A percentile compares a stretch with the other conserved stretches of the same genome.
Evolutionary conservation across 164 flowering plant genomes (phyloP).

Genomic region (Nymphaea colorata): DNA sequence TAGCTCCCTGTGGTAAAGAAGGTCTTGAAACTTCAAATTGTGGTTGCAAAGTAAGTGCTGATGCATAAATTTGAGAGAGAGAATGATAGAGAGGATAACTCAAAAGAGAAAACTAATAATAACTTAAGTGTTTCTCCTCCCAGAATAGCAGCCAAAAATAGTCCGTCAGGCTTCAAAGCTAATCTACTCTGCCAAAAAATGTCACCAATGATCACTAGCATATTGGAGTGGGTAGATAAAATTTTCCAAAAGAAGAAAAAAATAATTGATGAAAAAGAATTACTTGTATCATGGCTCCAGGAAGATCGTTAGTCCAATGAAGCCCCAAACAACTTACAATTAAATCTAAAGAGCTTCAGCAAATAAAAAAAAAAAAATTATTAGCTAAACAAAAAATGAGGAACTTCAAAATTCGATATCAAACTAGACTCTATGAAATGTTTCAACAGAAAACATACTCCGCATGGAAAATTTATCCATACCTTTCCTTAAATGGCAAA

Average conservation of each 20-base stretch:
- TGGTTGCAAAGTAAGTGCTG: background rate
- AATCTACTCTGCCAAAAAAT: conserved; percentile 57
- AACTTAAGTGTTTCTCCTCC: conserved; percentile 97
- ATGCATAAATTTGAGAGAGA: background rate
- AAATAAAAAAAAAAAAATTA: conserved; percentile 2
- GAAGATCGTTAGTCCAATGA: conserved; percentile 99
- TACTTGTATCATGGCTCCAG: conserved; percentile 98
- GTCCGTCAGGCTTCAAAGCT: conserved; percentile 96
- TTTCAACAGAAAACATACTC: background rate
- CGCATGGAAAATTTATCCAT: background rate
- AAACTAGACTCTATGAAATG: too few species aligned
- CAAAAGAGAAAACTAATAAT: conserved; percentile 5
- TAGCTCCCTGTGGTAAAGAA: conserved; percentile 42
- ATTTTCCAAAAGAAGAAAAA: background rate
- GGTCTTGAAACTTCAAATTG: background rate
- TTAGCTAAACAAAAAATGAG: background rate
- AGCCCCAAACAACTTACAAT: conserved; percentile 91
- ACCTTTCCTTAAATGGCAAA: conserved; percentile 87
- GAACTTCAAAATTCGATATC: background rate
- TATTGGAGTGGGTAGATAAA: background rate
- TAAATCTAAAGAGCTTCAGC: conserved; percentile 68
- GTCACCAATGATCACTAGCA: conserved; percentile 3
- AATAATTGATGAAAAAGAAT: background rate
- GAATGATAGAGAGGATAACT: too few species aligned
- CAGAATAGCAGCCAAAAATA: conserved; percentile 89